These are phyloP conservation scores for Sugiyamaella pinicola DNA, from an alignment of 1,139 yeast species.

Conservation along the genomic window DNA sequence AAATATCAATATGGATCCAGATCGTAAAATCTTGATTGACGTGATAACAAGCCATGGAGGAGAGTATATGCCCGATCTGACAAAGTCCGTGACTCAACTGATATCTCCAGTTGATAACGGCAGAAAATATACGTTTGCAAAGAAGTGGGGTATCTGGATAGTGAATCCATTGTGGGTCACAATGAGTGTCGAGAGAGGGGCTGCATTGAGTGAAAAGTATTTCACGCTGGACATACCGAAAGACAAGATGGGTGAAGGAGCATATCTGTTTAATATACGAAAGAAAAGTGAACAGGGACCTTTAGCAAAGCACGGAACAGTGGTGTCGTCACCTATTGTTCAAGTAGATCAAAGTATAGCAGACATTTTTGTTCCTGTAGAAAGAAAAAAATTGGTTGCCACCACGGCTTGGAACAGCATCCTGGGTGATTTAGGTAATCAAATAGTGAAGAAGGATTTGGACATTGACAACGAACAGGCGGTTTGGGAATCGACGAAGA, in stretches of 20 bases:
- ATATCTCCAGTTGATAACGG: slow-evolving; percentile 55
- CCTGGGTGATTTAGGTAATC: slow-evolving; percentile 24
- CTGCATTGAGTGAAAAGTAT: slow-evolving; percentile 55
- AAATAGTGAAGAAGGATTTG: slow-evolving; percentile 9
- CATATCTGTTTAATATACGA: slow-evolving; percentile 51
- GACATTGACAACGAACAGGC: slow-evolving; percentile 6
- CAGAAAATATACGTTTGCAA: slow-evolving; percentile 61
- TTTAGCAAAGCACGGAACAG: background rate
- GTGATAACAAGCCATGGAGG: slow-evolving; percentile 61
- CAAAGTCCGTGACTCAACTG: slow-evolving; percentile 54
- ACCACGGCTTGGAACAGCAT: slow-evolving; percentile 33
- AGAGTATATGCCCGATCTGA: slow-evolving; percentile 56
- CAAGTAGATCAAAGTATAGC: background rate
- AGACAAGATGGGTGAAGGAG: slow-evolving; percentile 48
- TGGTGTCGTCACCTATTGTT: background rate
- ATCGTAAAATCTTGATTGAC: slow-evolving; percentile 44
- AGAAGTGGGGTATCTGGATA: slow-evolving; percentile 67
- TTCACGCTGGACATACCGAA: slow-evolving; percentile 45
- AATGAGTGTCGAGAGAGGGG: slow-evolving; percentile 64
- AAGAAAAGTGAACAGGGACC: slow-evolving; percentile 31
- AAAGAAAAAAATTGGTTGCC: slow-evolving; percentile 27
- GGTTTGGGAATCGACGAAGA: slow-evolving; percentile 13
- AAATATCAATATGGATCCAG: slow-evolving; percentile 43
- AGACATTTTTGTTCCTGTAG: slow-evolving; percentile 12
- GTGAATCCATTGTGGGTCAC: slow-evolving; percentile 77